phyloP scores from a whole-genome alignment of 805 yeast genomes.

The Kurtzmaniella fragi region DNA sequence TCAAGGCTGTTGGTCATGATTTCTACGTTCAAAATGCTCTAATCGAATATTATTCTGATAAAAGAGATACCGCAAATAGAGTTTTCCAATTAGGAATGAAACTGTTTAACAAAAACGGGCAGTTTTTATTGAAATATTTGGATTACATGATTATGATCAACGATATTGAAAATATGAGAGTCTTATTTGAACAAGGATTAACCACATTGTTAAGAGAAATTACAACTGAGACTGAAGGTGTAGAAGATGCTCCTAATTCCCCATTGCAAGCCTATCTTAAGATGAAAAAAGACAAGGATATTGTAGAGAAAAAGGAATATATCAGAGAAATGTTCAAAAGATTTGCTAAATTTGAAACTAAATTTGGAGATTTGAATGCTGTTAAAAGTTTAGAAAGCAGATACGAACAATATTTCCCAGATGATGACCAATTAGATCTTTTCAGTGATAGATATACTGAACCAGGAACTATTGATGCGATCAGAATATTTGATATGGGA shows the following conservation, averaged over 20 bases:
- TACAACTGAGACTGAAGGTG: constrained; percentile 22
- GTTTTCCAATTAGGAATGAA: constrained; percentile 79
- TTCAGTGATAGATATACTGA: constrained; percentile 34
- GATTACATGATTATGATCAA: constrained; percentile 64
- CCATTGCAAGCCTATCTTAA: constrained; percentile 40
- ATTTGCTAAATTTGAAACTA: constrained; percentile 64
- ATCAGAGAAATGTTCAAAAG: constrained; percentile 30
- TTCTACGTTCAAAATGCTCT: constrained; percentile 78
- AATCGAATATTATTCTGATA: constrained; percentile 69
- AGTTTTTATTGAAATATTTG: constrained; percentile 63
- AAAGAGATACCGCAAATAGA: constrained; percentile 62
- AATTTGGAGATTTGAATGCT: constrained; percentile 64
- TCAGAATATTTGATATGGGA: constrained; percentile 33
- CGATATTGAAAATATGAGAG: constrained; percentile 71
- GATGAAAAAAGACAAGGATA: constrained; percentile 12
- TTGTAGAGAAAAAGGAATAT: constrained; percentile 18
- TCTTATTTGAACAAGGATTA: constrained; percentile 73
- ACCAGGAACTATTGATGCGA: constrained; percentile 30
- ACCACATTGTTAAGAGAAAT: constrained; percentile 44
- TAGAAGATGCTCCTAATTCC: constrained; percentile 15
- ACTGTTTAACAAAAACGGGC: constrained; percentile 46
- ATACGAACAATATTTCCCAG: constrained; percentile 61
- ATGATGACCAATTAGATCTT: constrained; percentile 40
- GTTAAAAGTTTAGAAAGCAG: constrained; percentile 63
- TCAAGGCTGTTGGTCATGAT: constrained; percentile 61